A percentile compares a stretch with the other conserved stretches of the same genome.
phyloP scores from a whole-genome alignment of 2,329 filamentous ascomycete species.

The Chrysoporthe cubensis region DNA sequence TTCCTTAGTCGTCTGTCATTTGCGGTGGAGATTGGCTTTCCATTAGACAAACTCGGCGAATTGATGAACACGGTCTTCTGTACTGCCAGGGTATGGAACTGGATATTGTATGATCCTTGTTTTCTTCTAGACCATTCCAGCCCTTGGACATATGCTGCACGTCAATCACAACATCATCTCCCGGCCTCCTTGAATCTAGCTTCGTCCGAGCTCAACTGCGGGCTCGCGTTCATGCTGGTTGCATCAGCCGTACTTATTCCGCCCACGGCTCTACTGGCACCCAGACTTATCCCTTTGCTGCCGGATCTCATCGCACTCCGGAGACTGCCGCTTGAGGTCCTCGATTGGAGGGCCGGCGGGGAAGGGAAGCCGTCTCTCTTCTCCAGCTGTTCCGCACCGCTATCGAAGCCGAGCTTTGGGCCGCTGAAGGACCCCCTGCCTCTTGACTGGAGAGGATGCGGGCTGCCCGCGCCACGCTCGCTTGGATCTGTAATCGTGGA shows the following conservation, averaged over 20 bases:
- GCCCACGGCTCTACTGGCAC: slow-evolving; percentile 41
- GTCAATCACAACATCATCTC: not conserved
- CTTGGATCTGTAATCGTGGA: slow-evolving; percentile 24
- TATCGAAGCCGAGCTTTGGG: slow-evolving; percentile 7
- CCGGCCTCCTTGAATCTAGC: not conserved
- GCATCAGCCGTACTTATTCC: slow-evolving; percentile 41
- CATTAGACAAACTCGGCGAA: not conserved
- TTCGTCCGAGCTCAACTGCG: slow-evolving; percentile 24
- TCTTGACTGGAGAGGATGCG: slow-evolving; percentile 1
- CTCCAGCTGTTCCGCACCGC: slow-evolving; percentile 15
- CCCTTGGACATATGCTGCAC: not conserved
- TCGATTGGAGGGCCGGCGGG: slow-evolving; percentile 37
- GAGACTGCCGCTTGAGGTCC: slow-evolving; percentile 41
- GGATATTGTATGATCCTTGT: not conserved
- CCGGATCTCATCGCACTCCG: slow-evolving; percentile 45
- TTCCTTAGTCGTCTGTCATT: slow-evolving; percentile 1
- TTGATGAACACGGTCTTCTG: not conserved
- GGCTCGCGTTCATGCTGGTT: slow-evolving; percentile 29
- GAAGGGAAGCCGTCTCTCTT: slow-evolving; percentile 12
- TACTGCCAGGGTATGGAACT: slow-evolving; percentile 1
- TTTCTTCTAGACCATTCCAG: not conserved
- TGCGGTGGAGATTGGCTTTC: not conserved
- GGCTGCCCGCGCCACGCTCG: slow-evolving; percentile 16
- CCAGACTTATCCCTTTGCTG: slow-evolving; percentile 43
- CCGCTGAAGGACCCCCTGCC: slow-evolving; percentile 7